A percentile compares a stretch with the other conserved stretches of the same genome.
Evolutionary conservation across 2,329 filamentous ascomycete genomes (phyloP).

Genomic region (Epichloe sylvatica): DNA sequence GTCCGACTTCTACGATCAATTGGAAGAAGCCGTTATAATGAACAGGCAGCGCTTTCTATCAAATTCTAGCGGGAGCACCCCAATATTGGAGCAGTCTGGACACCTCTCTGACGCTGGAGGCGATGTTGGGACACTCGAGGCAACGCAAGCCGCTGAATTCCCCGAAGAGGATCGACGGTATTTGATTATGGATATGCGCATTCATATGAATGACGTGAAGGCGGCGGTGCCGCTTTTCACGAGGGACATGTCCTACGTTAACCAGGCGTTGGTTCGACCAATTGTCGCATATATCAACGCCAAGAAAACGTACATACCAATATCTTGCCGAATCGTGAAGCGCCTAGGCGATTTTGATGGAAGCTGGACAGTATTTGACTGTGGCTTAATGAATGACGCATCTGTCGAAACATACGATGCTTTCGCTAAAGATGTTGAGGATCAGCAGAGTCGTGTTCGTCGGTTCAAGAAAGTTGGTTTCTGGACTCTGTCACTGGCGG

Average conservation of each 20-base stretch:
- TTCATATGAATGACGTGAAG: constrained; percentile 88
- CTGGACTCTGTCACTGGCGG: constrained; percentile 85
- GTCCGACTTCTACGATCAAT: constrained; percentile 90
- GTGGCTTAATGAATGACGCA: constrained; percentile 83
- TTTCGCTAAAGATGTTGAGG: constrained; percentile 79
- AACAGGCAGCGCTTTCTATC: constrained; percentile 53
- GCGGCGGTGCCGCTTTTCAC: constrained; percentile 89
- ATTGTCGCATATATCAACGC: constrained; percentile 98
- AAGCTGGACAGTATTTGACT: constrained; percentile 88
- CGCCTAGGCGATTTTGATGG: constrained; percentile 80
- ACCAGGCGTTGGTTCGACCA: constrained; percentile 84
- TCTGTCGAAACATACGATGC: constrained; percentile 90
- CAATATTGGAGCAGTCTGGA: constrained; percentile 17
- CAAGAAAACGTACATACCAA: constrained; percentile 85
- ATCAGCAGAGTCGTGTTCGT: constrained; percentile 72
- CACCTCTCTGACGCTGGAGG: constrained; percentile 19
- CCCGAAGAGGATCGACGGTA: constrained; percentile 55
- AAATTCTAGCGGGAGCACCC: constrained; percentile 22
- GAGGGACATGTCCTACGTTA: constrained; percentile 83
- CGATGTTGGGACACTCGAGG: constrained; percentile 3
- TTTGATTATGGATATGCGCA: constrained; percentile 84
- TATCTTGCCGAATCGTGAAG: constrained; percentile 90
- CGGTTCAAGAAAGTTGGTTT: constrained; percentile 91
- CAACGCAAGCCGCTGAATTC: constrained; percentile 6
- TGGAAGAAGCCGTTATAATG: constrained; percentile 81